These are phyloP conservation scores for Oryza punctata DNA, from an alignment of 176 grass and related monocot species.

Conservation along the genomic window DNA sequence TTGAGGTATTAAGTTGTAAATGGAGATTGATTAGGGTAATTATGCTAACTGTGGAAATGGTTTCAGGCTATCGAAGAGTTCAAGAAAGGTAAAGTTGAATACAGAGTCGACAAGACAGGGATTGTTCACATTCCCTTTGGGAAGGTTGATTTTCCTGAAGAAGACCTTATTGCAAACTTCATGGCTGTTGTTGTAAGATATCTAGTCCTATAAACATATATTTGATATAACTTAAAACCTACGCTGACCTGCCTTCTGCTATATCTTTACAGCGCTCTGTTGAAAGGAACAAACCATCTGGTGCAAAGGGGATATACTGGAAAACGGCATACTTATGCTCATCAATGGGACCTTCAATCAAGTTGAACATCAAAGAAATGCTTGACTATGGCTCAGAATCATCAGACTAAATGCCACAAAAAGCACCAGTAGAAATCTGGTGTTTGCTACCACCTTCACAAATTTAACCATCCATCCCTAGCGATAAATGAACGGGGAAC, in stretches of 20 bases:
- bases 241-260: conserved; percentile 28
- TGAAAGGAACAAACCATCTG: conserved; percentile 91
- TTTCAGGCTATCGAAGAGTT: conserved; percentile 97
- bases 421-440: conserved; percentile 18
- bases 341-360: conserved; percentile 95
- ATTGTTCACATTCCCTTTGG: conserved; percentile 92
- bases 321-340: conserved; percentile 82
- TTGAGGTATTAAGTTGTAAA: conserved; percentile 21
- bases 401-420: conserved; percentile 43
- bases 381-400: conserved; percentile 62
- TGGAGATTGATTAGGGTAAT: conserved; percentile 14
- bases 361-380: conserved; percentile 92
- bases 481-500: conserved; percentile 26
- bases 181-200: conserved; percentile 87
- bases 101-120: conserved; percentile 92
- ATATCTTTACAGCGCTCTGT: conserved; percentile 70
- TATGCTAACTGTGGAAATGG: conserved; percentile 39
- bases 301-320: conserved; percentile 99
- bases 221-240: conserved; percentile 2
- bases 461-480: conserved; percentile 30
- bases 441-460: conserved; percentile 30
- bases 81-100: conserved; percentile 99
- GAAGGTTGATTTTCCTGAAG: conserved; percentile 81
- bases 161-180: conserved; percentile 92
- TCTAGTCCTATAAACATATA: conserved; percentile 3